Conservation (phyloP, 805 yeast genomes). For the Hanseniaspora occidentalis region DNA sequence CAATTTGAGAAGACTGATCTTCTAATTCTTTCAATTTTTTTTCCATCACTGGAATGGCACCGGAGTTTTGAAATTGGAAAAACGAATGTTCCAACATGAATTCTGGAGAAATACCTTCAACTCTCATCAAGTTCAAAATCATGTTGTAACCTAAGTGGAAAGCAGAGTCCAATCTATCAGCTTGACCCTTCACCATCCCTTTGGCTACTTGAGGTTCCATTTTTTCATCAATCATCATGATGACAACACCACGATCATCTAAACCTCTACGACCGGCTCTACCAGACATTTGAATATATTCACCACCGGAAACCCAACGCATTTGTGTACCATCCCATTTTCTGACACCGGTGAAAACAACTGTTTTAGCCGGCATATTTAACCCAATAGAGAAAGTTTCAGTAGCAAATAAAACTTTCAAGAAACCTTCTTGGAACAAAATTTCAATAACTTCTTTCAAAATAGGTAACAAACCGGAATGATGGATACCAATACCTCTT, state of each 20-base stretch:
- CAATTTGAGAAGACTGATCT: slow-evolving; percentile 30
- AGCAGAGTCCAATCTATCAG: slow-evolving; percentile 94
- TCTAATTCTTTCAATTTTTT: slow-evolving; percentile 44
- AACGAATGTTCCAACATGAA: slow-evolving; percentile 92
- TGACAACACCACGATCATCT: slow-evolving; percentile 98
- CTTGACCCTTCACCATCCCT: slow-evolving; percentile 99
- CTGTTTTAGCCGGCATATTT: slow-evolving; percentile 99
- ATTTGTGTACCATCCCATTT: slow-evolving; percentile 97
- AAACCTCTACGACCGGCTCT: slow-evolving; percentile 99
- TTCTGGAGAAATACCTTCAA: slow-evolving; percentile 97
- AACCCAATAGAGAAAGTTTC: slow-evolving; percentile 97
- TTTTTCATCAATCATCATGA: slow-evolving; percentile 98
- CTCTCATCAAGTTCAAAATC: slow-evolving; percentile 92
- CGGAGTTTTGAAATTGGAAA: slow-evolving; percentile 87
- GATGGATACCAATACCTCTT: slow-evolving; percentile 98
- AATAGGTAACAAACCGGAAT: slow-evolving; percentile 89
- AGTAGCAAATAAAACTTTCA: slow-evolving; percentile 92
- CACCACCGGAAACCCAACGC: slow-evolving; percentile 99
- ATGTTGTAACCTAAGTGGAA: slow-evolving; percentile 95
- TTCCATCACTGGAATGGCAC: slow-evolving; percentile 80
- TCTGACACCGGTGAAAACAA: slow-evolving; percentile 92
- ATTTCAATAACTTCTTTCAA: slow-evolving; percentile 92
- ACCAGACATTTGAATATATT: slow-evolving; percentile 98
- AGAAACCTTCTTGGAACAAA: slow-evolving; percentile 89
- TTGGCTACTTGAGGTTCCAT: slow-evolving; percentile 99